Base-by-base conservation (phyloP, 805 yeast genomes). In the Saccharomycopsis sp. region DNA sequence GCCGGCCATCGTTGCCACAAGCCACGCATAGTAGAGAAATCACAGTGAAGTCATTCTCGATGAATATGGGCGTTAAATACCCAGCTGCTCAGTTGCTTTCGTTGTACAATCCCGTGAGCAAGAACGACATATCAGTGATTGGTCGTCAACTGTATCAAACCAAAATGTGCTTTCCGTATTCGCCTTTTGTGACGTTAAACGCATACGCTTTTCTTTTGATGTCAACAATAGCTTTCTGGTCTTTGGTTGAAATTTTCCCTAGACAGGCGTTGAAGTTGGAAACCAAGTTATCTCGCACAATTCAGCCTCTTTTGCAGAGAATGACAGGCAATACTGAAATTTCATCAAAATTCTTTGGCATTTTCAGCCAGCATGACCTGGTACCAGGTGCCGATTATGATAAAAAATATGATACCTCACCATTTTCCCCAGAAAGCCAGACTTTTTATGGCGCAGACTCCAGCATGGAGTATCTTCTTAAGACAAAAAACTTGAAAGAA, bases 71-170 rank as follows among this genome's bases (percentile, higher is more conserved):
- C 0, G 77, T 92, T 21, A 60, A 66, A 39, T 65, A 67, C 39
- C 99, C 99, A 0, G 97, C 95, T 0, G 72, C 87, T 34, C 96
- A 92, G 56, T 58, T 92, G 37, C 59, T 92, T 4, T 75, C 95
- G 0, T 64, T 92, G 32, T 58, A 68, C 52, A 69, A 72, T 49
- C 75, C 77, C 5, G 38, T 50, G 18, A 56, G 53, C 21, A 29
- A 26, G 10, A 5, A 44, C n/a, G 27, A 25, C n/a, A 10, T 2
- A 10, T n/a, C 31, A 5, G 16, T 58, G 1, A 34, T 45, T 2
- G 39, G 34, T 8, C 25, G 18, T n/a, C 52, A 59, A 10, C 54
- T 65, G 1, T 63, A 48, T 31, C 58, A 60, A 46, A 73, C 81
- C 0, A 53, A 61, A 33, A 68, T 76, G 53, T 77, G 83, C 50